A percentile compares a stretch with the other conserved stretches of the same genome.
These are phyloP conservation scores for Hypoxylon sp. DNA, from an alignment of 2,329 filamentous ascomycete species.

Conservation along the genomic window DNA sequence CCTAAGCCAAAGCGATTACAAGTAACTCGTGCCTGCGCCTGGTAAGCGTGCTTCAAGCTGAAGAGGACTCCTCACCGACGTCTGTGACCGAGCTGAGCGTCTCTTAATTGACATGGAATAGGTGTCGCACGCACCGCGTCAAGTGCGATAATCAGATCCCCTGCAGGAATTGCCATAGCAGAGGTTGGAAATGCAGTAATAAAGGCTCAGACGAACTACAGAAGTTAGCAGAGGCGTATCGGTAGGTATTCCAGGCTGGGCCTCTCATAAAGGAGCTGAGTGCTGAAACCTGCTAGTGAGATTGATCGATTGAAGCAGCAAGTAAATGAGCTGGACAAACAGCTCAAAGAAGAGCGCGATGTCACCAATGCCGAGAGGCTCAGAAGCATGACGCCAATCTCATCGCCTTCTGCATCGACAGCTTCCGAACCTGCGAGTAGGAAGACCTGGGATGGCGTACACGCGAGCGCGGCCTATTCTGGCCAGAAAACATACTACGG, in stretches of 20 bases:
- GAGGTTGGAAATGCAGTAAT: conserved; percentile 48
- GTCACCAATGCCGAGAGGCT: conserved; percentile 19
- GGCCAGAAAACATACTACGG: conserved; percentile 51
- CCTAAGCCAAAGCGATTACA: conserved; percentile 38
- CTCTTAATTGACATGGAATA: conserved; percentile 6
- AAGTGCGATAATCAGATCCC: conserved; percentile 52
- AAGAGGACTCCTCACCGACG: not conserved
- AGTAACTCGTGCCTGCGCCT: conserved; percentile 44
- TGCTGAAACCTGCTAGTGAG: conserved; percentile 38
- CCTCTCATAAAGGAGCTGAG: not conserved
- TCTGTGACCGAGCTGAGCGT: not conserved
- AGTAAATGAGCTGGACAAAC: conserved; percentile 45
- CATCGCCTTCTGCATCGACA: conserved; percentile 14
- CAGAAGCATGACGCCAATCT: conserved; percentile 6
- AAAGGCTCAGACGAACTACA: conserved; percentile 44
- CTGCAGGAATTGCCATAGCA: conserved; percentile 50
- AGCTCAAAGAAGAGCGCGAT: conserved; percentile 34
- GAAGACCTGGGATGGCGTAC: conserved; percentile 48
- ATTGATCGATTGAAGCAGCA: conserved; percentile 49
- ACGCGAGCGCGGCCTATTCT: conserved; percentile 46
- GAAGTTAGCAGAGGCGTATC: conserved; percentile 43
- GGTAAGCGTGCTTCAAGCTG: conserved; percentile 44
- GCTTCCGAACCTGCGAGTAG: conserved; percentile 3
- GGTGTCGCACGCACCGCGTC: conserved; percentile 52
- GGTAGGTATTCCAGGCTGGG: conserved; percentile 24